Base-by-base conservation (phyloP, 768 basidiomycete species). In the Cantharellus cinnabarinus region DNA sequence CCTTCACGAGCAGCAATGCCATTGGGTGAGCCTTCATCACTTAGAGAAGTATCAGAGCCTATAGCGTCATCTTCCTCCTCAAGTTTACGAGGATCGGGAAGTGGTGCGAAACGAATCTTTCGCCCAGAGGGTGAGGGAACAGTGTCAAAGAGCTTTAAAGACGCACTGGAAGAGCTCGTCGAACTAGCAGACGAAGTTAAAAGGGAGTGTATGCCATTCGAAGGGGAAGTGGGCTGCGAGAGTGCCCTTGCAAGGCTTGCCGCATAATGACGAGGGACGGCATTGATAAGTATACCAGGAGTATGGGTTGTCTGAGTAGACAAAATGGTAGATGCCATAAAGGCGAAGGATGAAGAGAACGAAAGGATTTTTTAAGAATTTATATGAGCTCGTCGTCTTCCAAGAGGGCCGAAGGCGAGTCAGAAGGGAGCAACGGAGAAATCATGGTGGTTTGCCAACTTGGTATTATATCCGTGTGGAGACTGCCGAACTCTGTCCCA, bases 61-160 rank as follows among this genome's bases (percentile, higher is more conserved):
- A 29, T 29, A 29, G 20, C 20, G 10, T 58, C 50, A 3, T 61
- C 57, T 38, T 59, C 61, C 40, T 56, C 40, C 7, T 7, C 10
- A 5, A 56, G 53, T 50, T 58, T 42, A 34, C 78, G 74, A 1
- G 85, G 84, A 64, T 85, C 83, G 0, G 89, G 89, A 15, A 91
- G 77, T 1, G 89, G 89, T 0, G 89, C 89, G 62, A 91, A 91
- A 61, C 85, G 79, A 61, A 91, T 89, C 58, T 65, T 67, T 59
- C 63, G 62, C 53, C 42, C 41, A 42, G 56, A 53, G 42, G 63
- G 41, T 5, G 55, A 51, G 15, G 61, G 40, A 15, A 58, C 61
- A 3, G 50, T 58, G 20, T 29, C 20, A 29, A 29, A 29, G 20
- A 29, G 20, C 20, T 29, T 29, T 29, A 29, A 29, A 29, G 20